These are phyloP conservation scores for Fonsecaea monophora DNA, from an alignment of 2,329 filamentous ascomycete species.

Conservation along the genomic window DNA sequence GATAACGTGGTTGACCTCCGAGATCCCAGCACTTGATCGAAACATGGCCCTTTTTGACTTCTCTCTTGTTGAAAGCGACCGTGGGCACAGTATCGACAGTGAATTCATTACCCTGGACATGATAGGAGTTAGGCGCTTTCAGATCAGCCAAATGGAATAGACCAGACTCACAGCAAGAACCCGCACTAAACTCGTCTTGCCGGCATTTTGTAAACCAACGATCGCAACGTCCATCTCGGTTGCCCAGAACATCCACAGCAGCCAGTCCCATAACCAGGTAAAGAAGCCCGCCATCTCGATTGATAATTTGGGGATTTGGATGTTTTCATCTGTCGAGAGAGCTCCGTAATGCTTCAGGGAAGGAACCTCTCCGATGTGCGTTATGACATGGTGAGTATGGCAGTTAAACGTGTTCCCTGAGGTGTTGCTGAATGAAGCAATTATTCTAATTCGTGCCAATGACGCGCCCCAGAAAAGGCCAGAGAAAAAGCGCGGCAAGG, in stretches of 20 bases:
- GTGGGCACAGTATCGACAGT: slow-evolving; percentile 99
- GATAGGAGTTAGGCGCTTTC: background rate
- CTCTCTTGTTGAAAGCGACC: slow-evolving; percentile 99
- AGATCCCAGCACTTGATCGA: slow-evolving; percentile 99
- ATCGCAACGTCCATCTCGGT: slow-evolving; percentile 99
- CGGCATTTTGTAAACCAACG: slow-evolving; percentile 97
- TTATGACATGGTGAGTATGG: background rate
- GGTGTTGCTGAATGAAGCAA: background rate
- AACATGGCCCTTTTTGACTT: slow-evolving; percentile 96
- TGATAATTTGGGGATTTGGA: background rate
- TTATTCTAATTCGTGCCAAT: background rate
- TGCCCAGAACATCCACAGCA: slow-evolving; percentile 97
- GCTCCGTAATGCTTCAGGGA: background rate
- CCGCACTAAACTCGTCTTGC: slow-evolving; percentile 92
- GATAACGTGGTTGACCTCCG: slow-evolving; percentile 93
- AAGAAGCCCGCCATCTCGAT: slow-evolving; percentile 85
- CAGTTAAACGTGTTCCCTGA: background rate
- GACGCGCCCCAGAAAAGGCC: background rate
- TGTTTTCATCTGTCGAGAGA: background rate
- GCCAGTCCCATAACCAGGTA: slow-evolving; percentile 95
- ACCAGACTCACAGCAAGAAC: slow-evolving; percentile 83
- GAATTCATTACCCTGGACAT: slow-evolving; percentile 87
- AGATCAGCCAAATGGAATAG: slow-evolving; percentile 6
- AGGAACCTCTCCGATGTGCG: background rate
- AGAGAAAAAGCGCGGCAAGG: background rate